These are phyloP conservation scores for Luffa acutangula DNA, from an alignment of 306 rosid genomes.

Conservation along the genomic window DNA sequence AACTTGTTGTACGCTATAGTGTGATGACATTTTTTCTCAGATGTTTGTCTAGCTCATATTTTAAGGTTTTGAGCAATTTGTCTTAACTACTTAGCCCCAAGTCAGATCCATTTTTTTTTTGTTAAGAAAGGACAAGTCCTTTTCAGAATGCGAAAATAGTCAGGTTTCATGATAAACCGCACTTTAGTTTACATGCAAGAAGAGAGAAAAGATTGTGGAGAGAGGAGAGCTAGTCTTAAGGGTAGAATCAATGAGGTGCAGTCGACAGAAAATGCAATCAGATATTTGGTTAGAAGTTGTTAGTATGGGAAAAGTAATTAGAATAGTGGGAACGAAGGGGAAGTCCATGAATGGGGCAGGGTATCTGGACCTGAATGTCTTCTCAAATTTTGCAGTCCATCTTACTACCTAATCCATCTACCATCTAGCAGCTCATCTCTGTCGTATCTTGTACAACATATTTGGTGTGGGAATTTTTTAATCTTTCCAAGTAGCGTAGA, in stretches of 20 bases:
- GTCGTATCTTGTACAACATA: background rate
- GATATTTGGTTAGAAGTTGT: background rate
- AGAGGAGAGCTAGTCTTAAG: too few relatives aligned
- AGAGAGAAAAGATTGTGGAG: too few relatives aligned
- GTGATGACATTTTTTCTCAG: background rate
- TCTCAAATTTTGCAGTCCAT: background rate
- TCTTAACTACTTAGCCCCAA: background rate
- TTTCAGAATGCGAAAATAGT: background rate
- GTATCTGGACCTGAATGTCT: background rate
- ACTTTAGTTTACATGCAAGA: too few relatives aligned
- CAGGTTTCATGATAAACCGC: background rate
- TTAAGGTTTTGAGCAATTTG: background rate
- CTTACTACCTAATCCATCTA: background rate
- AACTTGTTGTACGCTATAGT: background rate
- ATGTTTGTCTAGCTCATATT: background rate
- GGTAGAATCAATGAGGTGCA: too few relatives aligned
- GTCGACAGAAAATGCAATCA: too few relatives aligned
- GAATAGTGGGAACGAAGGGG: background rate
- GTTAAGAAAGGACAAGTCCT: background rate
- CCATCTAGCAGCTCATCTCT: background rate
- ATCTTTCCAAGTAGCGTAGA: background rate
- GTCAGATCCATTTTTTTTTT: background rate
- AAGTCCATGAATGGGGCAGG: background rate
- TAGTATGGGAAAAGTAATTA: background rate
- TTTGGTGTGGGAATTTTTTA: background rate